Percentiles rank a stretch among this genome's conserved stretches.
Evolutionary conservation across 2,329 filamentous ascomycete species (phyloP).

Genomic region (Fusarium mangiferae): DNA sequence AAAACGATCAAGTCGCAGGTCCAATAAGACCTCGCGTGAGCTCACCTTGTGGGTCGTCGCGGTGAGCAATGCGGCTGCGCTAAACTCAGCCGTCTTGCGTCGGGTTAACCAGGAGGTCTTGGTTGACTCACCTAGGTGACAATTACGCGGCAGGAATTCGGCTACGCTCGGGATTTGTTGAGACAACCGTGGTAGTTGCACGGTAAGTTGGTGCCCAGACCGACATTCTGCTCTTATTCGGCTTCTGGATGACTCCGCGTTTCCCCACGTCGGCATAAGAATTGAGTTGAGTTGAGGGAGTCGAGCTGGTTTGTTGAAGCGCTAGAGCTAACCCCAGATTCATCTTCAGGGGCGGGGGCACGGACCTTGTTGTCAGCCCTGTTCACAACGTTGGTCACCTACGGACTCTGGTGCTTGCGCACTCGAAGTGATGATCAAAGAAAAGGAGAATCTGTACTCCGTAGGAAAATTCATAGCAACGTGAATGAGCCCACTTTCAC

Average conservation of each 20-base stretch:
- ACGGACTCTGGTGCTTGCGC: too few relatives aligned
- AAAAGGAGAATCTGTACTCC: too few relatives aligned
- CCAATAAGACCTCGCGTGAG: slow-evolving; percentile 2
- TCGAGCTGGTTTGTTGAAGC: slow-evolving; percentile 8
- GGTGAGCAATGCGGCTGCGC: slow-evolving; percentile 13
- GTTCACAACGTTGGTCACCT: not conserved
- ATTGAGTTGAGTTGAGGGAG: not conserved
- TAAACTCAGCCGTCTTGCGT: slow-evolving; percentile 28
- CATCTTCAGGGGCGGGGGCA: slow-evolving; percentile 25
- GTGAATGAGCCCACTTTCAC: fast-evolving
- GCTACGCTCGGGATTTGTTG: slow-evolving; percentile 33
- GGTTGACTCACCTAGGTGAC: slow-evolving; percentile 36
- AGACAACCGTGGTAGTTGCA: not conserved
- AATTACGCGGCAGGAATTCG: slow-evolving; percentile 19
- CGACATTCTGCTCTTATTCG: not conserved
- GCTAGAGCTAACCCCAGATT: slow-evolving; percentile 35
- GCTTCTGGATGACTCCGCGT: not conserved
- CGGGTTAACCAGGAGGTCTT: slow-evolving; percentile 23
- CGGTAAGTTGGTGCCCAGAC: not conserved
- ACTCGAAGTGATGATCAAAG: too few relatives aligned
- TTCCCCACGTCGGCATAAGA: slow-evolving; percentile 19
- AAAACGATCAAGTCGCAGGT: not conserved
- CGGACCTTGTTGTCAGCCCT: slow-evolving; percentile 7
- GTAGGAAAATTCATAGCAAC: too few relatives aligned
- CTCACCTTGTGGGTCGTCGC: slow-evolving; percentile 24